phyloP scores from a whole-genome alignment of 2,329 filamentous ascomycete species.

The Botrytis tulipae region DNA sequence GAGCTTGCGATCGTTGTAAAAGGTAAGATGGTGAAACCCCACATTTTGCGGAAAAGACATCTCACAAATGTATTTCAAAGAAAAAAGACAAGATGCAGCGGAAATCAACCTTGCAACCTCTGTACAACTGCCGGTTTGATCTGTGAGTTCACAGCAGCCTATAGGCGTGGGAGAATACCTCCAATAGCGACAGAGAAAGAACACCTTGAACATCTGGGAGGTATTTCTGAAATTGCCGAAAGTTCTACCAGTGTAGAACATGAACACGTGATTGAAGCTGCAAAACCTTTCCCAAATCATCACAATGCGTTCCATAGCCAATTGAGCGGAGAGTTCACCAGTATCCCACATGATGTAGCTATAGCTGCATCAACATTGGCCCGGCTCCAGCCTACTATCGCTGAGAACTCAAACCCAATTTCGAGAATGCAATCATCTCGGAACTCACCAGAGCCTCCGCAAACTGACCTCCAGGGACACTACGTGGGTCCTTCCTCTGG shows the following conservation, averaged over 20 bases:
- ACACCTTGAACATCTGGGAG: background rate
- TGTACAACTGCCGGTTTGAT: slow-evolving; percentile 32
- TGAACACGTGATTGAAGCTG: slow-evolving; percentile 5
- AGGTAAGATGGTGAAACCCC: slow-evolving; percentile 39
- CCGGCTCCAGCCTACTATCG: background rate
- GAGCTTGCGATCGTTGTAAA: slow-evolving; percentile 50
- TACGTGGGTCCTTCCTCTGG: slow-evolving; percentile 49
- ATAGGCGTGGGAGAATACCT: slow-evolving; percentile 47
- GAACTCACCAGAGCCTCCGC: slow-evolving; percentile 47
- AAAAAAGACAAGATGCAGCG: slow-evolving; percentile 45
- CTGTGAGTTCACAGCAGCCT: slow-evolving; percentile 51
- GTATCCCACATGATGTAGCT: slow-evolving; percentile 13
- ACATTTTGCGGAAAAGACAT: background rate
- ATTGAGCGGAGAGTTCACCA: background rate
- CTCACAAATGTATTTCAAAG: slow-evolving; percentile 26
- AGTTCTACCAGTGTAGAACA: background rate
- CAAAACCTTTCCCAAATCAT: background rate
- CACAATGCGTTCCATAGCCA: slow-evolving; percentile 7
- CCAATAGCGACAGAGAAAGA: slow-evolving; percentile 33
- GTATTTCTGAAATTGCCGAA: slow-evolving; percentile 4
- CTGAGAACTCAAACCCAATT: background rate
- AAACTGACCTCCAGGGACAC: slow-evolving; percentile 47
- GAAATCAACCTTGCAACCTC: slow-evolving; percentile 42
- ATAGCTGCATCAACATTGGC: slow-evolving; percentile 16
- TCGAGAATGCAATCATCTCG: slow-evolving; percentile 35